Conservation (phyloP, 306 rosid genomes). For the Dalbergia oliveri region DNA sequence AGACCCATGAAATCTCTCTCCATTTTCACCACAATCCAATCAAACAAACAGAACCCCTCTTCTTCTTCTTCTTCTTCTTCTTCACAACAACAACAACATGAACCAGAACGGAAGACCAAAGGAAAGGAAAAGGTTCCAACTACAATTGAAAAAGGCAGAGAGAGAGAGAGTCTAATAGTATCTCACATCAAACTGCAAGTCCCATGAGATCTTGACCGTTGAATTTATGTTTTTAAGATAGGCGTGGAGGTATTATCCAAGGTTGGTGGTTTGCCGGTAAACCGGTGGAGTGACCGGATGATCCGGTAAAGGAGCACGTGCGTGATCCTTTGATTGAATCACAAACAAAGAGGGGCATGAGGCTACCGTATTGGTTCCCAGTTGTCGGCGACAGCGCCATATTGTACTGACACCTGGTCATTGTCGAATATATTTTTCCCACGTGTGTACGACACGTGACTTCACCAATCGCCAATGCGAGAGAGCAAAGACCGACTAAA, state of each 20-base stretch:
- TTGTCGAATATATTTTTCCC: neutral
- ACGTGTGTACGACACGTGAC: conserved; percentile 57
- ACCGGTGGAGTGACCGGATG: conserved; percentile 56
- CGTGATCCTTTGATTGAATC: conserved; percentile 23
- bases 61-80: neutral
- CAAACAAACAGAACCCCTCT: neutral
- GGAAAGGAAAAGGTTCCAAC: conserved; percentile 49
- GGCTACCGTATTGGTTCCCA: neutral
- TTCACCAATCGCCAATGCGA: neutral
- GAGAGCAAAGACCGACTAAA: too few relatives aligned
- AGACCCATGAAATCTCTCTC: conserved; percentile 95
- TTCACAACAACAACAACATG: neutral
- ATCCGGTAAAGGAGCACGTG: conserved; percentile 76
- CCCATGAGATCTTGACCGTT: conserved; percentile 60
- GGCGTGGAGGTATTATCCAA: neutral
- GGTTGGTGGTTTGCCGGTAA: conserved; percentile 52
- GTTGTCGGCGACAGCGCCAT: conserved; percentile 50
- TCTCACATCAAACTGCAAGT: neutral
- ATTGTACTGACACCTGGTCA: conserved; percentile 35
- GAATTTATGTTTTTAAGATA: conserved; percentile 18
- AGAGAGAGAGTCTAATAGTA: conserved; percentile 6
- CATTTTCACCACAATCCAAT: conserved; percentile 59
- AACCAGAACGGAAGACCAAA: conserved; percentile 35
- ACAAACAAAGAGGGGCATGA: neutral
- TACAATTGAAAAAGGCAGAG: conserved; percentile 35